phyloP scores from a whole-genome alignment of 2,329 filamentous ascomycete species.

The Trichothecium sympodiale region DNA sequence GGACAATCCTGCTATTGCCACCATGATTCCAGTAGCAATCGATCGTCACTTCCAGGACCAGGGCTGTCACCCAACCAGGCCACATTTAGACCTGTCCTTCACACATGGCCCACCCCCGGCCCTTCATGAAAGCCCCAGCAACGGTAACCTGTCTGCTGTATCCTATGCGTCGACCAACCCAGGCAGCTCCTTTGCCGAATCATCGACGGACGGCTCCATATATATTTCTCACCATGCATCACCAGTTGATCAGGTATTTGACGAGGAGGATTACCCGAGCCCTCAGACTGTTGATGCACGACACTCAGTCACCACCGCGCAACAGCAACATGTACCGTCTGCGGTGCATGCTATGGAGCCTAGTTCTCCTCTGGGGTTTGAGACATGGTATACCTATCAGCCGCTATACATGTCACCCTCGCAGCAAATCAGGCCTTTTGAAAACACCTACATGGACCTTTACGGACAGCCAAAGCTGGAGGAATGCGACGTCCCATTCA shows the following conservation, averaged over 20 bases:
- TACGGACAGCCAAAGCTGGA: slow-evolving; percentile 44
- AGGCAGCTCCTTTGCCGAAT: too few relatives aligned
- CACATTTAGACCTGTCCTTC: slow-evolving; percentile 21
- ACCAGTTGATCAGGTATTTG: slow-evolving; percentile 8
- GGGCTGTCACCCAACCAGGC: too few relatives aligned
- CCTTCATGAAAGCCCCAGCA: slow-evolving; percentile 24
- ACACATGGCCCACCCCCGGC: slow-evolving; percentile 30
- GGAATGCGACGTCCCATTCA: slow-evolving; percentile 45
- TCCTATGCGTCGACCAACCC: slow-evolving; percentile 15
- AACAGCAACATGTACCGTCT: too few relatives aligned
- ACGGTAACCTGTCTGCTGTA: slow-evolving; percentile 44
- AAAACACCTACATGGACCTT: slow-evolving; percentile 34
- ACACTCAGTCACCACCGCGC: slow-evolving; percentile 8
- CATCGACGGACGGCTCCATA: neutral
- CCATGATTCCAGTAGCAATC: slow-evolving; percentile 43
- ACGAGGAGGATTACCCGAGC: slow-evolving; percentile 21
- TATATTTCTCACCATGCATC: neutral
- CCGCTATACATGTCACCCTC: slow-evolving; percentile 44
- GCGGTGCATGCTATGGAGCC: slow-evolving; percentile 20
- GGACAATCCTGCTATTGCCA: slow-evolving; percentile 50
- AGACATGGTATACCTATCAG: slow-evolving; percentile 49
- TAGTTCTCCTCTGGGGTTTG: slow-evolving; percentile 28
- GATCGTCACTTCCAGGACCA: slow-evolving; percentile 34
- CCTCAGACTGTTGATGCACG: slow-evolving; percentile 1
- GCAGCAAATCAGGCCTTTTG: slow-evolving; percentile 25